Base-by-base conservation (phyloP, 2,329 filamentous ascomycete species). In the Claviceps fusiformis region DNA sequence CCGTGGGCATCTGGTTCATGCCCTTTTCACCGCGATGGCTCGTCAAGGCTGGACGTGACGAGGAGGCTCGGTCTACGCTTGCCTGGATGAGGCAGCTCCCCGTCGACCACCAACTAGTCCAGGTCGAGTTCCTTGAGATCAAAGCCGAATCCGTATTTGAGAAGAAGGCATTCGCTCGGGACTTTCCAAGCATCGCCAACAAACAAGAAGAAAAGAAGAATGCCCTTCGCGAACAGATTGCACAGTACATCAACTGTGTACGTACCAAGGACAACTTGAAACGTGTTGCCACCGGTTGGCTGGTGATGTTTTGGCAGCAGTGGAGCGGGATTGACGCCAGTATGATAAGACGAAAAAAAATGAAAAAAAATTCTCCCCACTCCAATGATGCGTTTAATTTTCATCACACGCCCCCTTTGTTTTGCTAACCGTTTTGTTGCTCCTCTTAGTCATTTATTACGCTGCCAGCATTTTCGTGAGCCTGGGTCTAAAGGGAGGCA, bases 101-200 rank as follows among this genome's bases (percentile, higher is more conserved):
- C 0, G 63, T 71, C 15, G 78, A 85, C 58, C 76, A 89, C 62
- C 81, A 87, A 51, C 75, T 86, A 0, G 77, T 92, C 39, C 80
- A 86, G 60, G 73, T 88, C 3, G 87, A 92, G 63, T 89, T 85
- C 63, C 77, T 88, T n/a, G 87, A 92, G 66, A 91, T 92, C 71
- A 88, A 88, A 67, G 86, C 87, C 0, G 85, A 89, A 66, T 82
- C 81, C 0, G 68, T 87, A 33, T 92, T 92, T 61, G 87, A 92
- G 68, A 87, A 89, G 68, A 79, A 82, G 39, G 81, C 80, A 0
- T 75, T 85, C 10, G 78, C 79, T 0, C 82, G 86, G 58, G 75
- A 83, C 29, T 77, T 76, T 55, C 75, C 75, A 1, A 68, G 71
- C 33, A 60, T 73, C 7, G 70, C 71, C 3, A 69, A 70, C 11